phyloP scores from a whole-genome alignment of 2,329 filamentous ascomycete genomes.

The Didymella exigua region DNA sequence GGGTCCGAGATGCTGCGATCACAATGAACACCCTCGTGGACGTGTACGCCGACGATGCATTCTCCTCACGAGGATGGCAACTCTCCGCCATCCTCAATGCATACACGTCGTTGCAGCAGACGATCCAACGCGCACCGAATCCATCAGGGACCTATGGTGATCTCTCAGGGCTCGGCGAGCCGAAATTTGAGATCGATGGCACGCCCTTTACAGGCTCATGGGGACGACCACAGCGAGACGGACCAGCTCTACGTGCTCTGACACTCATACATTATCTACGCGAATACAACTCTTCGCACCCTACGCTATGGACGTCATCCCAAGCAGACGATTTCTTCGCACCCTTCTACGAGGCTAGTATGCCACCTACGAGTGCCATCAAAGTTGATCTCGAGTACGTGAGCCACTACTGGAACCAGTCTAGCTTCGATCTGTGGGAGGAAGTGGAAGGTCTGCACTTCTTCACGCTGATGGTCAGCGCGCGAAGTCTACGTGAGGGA shows the following conservation, averaged over 20 bases:
- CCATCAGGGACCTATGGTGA: slow-evolving; percentile 46
- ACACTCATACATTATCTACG: slow-evolving; percentile 52
- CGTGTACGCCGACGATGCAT: slow-evolving; percentile 44
- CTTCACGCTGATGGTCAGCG: slow-evolving; percentile 49
- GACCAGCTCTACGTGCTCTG: slow-evolving; percentile 51
- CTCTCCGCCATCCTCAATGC: slow-evolving; percentile 41
- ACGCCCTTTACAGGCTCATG: slow-evolving; percentile 47
- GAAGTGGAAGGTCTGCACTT: slow-evolving; percentile 53
- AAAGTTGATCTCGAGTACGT: slow-evolving; percentile 55
- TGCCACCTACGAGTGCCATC: slow-evolving; percentile 49
- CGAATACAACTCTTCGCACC: slow-evolving; percentile 50
- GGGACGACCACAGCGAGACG: slow-evolving; percentile 54
- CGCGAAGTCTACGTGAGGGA: slow-evolving; percentile 45
- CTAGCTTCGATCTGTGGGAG: slow-evolving; percentile 54
- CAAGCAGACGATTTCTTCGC: slow-evolving; percentile 38
- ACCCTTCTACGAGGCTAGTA: slow-evolving; percentile 45
- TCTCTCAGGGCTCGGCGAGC: slow-evolving; percentile 51
- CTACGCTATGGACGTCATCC: slow-evolving; percentile 41
- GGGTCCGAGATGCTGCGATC: slow-evolving; percentile 54
- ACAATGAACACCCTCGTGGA: slow-evolving; percentile 51
- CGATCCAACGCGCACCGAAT: slow-evolving; percentile 48
- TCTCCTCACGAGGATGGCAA: slow-evolving; percentile 31
- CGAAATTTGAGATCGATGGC: slow-evolving; percentile 50
- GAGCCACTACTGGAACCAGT: slow-evolving; percentile 50
- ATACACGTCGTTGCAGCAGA: slow-evolving; percentile 43